These are phyloP conservation scores for Cyclanthera cordifolia DNA, from an alignment of 306 rosid genomes.

Conservation along the genomic window DNA sequence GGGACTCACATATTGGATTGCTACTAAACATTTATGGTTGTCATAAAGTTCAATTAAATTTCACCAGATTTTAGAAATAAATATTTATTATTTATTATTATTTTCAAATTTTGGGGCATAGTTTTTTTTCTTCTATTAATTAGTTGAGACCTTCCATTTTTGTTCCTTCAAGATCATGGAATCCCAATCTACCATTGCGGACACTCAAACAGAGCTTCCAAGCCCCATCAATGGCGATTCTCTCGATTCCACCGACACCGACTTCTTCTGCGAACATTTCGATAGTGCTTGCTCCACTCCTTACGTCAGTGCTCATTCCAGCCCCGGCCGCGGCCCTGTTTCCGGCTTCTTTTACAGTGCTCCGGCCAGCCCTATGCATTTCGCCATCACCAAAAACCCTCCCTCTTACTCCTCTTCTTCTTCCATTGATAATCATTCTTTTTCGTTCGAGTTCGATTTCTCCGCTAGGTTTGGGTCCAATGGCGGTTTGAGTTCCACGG, in stretches of 20 bases:
- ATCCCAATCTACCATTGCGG: slow-evolving; percentile 21
- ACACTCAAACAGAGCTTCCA: slow-evolving; percentile 14
- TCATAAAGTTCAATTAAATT: neutral
- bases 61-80: neutral
- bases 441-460: slow-evolving; percentile 55
- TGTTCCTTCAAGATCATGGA: slow-evolving; percentile 25
- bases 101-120: neutral
- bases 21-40: neutral
- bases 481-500: slow-evolving; percentile 23
- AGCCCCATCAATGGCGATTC: slow-evolving; percentile 19
- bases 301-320: slow-evolving; percentile 70
- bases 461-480: slow-evolving; percentile 35
- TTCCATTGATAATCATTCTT: slow-evolving; percentile 10
- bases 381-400: slow-evolving; percentile 23
- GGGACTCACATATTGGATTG: too few species aligned
- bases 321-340: slow-evolving; percentile 41
- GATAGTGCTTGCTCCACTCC: slow-evolving; percentile 66
- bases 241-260: slow-evolving; percentile 5
- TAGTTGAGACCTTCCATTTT: neutral
- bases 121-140: neutral
- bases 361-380: slow-evolving; percentile 72
- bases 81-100: neutral
- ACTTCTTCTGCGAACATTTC: slow-evolving; percentile 28
- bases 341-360: slow-evolving; percentile 56
- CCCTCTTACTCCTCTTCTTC: slow-evolving; percentile 10